Percentiles rank a stretch among this genome's conserved stretches.
Conservation (phyloP, 1,284 basidiomycete species). For the Irpex sp. region DNA sequence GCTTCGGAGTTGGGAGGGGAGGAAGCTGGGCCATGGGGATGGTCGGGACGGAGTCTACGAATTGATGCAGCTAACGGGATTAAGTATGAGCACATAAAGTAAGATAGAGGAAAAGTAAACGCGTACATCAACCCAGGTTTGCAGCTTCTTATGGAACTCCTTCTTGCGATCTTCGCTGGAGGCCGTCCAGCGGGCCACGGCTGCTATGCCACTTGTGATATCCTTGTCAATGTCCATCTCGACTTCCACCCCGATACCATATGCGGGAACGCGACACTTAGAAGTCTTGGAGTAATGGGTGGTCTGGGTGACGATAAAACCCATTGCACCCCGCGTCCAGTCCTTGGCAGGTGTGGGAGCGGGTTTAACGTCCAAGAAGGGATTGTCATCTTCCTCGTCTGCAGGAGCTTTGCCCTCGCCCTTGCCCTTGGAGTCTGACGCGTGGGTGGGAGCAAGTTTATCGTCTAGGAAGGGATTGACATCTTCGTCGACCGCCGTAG, state of each 20-base stretch:
- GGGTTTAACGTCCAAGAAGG: constrained; percentile 51
- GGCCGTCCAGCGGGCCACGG: constrained; percentile 80
- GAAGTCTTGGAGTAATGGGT: constrained; percentile 63
- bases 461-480: constrained; percentile 70
- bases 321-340: constrained; percentile 77
- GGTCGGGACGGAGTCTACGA: constrained; percentile 41
- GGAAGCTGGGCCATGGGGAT: constrained; percentile 68
- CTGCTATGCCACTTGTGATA: constrained; percentile 76
- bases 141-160: constrained; percentile 55
- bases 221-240: constrained; percentile 79
- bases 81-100: neutral
- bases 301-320: constrained; percentile 65
- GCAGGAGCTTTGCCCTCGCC: neutral
- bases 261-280: constrained; percentile 69
- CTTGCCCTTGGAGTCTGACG: constrained; percentile 16
- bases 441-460: constrained; percentile 20
- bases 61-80: constrained; percentile 45
- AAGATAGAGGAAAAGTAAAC: neutral
- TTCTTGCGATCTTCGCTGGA: constrained; percentile 56
- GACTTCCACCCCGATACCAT: constrained; percentile 81
- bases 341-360: constrained; percentile 42
- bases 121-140: constrained; percentile 59
- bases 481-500: constrained; percentile 38
- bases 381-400: constrained; percentile 60
- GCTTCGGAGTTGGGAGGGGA: constrained; percentile 43